Evolutionary conservation across 1,284 basidiomycete genomes (phyloP), one percentile per base, ranked within the genome.

Genomic region (Pulveroboletus sp.): DNA sequence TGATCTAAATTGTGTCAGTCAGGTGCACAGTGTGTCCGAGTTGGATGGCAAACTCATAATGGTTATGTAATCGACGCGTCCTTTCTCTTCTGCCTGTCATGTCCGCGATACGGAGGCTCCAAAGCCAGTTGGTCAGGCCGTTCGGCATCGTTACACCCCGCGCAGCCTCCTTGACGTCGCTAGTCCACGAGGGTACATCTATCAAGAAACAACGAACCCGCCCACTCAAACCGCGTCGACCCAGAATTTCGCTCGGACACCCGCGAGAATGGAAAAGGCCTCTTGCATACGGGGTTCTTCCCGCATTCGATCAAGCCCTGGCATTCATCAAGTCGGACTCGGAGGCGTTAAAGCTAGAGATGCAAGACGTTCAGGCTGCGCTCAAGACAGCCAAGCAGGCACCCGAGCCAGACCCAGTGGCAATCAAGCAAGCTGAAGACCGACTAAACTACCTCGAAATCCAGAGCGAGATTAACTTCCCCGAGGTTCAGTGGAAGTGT

Each of bases 251-350:
- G 24, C 66, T 78, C 14, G 73, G 75, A 42, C 71, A 72, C 2
- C 85, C 85, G 7, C 76, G 82, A 28, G 72, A 82, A 70, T 92
- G 87, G 86, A 84, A 82, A 56, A 69, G 81, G n/a, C 85, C 91
- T 0, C 71, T 96, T 11, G 78, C 78, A 22, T 72, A 75, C 20
- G 92, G 92, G 9, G 77, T 84, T 9, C 74, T 94, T 28, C 89
- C 91, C 2, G 92, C 87, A 10, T 96, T 93, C 64, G 94, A 96
- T 74, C 81, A 89, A 60, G 92, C 93, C 4, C 73, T 96, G 44
- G 77, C 81, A 58, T 77, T 86, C 61, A 82, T 96, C 60, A 75
- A 75, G 33, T 64, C 70, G 8, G 84, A 88, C 66, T 75, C 81
- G 15, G 63, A 70, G 17, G 58, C 55, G 11, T 67, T 84, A 39